Conservation (phyloP, 2,329 filamentous ascomycete species). For the Alternaria panax region DNA sequence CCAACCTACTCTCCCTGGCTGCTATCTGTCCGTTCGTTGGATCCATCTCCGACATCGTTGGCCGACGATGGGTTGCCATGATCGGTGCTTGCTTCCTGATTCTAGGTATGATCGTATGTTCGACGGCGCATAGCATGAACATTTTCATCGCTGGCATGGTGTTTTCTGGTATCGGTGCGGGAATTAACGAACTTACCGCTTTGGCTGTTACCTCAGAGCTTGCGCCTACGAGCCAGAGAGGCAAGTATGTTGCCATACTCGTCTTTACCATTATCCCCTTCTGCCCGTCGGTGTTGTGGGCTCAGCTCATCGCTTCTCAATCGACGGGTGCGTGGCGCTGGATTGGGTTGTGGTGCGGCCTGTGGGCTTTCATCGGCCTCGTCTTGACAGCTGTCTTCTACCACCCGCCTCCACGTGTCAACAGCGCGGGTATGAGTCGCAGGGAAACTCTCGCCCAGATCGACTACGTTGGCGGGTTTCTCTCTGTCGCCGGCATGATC, state of each 20-base stretch:
- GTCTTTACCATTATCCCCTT: constrained; percentile 69
- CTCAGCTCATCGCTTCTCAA: constrained; percentile 61
- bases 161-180: constrained; percentile 69
- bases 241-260: constrained; percentile 66
- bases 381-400: constrained; percentile 56
- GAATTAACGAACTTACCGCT: constrained; percentile 72
- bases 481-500: constrained; percentile 35
- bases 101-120: constrained; percentile 41
- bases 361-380: constrained; percentile 62
- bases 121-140: constrained; percentile 38
- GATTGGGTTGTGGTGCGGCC: constrained; percentile 60
- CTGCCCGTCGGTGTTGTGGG: constrained; percentile 67
- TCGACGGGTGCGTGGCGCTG: constrained; percentile 59
- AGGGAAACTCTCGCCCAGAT: constrained; percentile 32
- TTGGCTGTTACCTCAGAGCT: constrained; percentile 72
- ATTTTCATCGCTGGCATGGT: constrained; percentile 45
- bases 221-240: constrained; percentile 69
- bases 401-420: constrained; percentile 53
- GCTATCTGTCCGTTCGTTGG: constrained; percentile 70
- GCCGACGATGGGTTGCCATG: constrained; percentile 42
- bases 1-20: constrained; percentile 62
- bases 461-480: constrained; percentile 39
- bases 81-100: constrained; percentile 45
- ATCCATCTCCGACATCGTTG: constrained; percentile 40
- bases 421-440: constrained; percentile 39